These are phyloP conservation scores for Ophiostoma populinum DNA, from an alignment of 2,329 filamentous ascomycete species.

Conservation along the genomic window DNA sequence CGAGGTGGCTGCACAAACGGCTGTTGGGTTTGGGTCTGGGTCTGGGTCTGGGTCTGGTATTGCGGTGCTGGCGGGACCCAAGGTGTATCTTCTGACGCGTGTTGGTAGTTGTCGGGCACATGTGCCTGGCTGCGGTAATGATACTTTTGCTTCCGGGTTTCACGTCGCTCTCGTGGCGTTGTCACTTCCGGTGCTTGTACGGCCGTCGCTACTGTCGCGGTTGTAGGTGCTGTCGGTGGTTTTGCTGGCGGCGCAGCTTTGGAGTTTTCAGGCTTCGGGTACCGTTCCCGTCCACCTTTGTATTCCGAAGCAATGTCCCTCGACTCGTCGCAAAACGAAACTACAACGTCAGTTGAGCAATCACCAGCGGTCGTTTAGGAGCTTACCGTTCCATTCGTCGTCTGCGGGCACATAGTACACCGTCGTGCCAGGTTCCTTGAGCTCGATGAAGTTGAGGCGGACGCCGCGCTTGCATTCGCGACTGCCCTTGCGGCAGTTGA, in stretches of 20 bases:
- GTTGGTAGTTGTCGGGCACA: too few species aligned
- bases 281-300: constrained; percentile 56
- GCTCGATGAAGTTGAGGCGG: constrained; percentile 81
- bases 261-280: constrained; percentile 34
- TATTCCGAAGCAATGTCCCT: constrained; percentile 84
- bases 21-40: too few species aligned
- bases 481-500: constrained; percentile 80
- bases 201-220: too few species aligned
- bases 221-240: constrained; percentile 4
- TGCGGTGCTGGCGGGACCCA: too few species aligned
- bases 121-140: too few species aligned
- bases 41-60: too few species aligned
- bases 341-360: too few species aligned
- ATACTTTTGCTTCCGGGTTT: too few species aligned
- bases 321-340: constrained; percentile 79
- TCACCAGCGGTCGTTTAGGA: background rate
- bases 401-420: constrained; percentile 42
- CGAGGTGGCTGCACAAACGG: too few species aligned
- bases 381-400: constrained; percentile 43
- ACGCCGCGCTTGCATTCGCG: constrained; percentile 73
- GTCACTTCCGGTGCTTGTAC: too few species aligned
- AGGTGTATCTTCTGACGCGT: too few species aligned
- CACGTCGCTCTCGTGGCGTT: too few species aligned
- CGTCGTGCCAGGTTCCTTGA: constrained; percentile 51
- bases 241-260: constrained; percentile 12